A percentile compares a stretch with the other conserved stretches of the same genome.
Evolutionary conservation across 2,329 filamentous ascomycete species (phyloP).

Genomic region (Exophiala calicioides): DNA sequence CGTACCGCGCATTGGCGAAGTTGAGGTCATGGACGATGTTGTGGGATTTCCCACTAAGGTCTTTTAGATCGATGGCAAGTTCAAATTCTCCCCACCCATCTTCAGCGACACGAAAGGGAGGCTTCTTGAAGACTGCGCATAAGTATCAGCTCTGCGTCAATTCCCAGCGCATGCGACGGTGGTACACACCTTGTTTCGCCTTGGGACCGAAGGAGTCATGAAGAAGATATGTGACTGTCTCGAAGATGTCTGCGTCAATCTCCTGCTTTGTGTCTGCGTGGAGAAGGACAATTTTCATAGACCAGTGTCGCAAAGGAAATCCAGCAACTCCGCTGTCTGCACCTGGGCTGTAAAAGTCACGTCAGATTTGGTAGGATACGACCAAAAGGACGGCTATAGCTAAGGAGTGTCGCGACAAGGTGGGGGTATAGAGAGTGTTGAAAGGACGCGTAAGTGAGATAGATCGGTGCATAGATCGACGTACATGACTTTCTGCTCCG

Average conservation of each 20-base stretch:
- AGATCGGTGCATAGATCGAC: slow-evolving; percentile 40
- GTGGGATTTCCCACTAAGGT: slow-evolving; percentile 78
- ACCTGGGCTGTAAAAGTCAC: slow-evolving; percentile 55
- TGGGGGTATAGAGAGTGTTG: background rate
- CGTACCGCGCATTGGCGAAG: slow-evolving; percentile 79
- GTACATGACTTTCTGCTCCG: slow-evolving; percentile 86
- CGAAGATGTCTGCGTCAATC: slow-evolving; percentile 84
- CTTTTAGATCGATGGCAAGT: slow-evolving; percentile 80
- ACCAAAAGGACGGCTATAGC: background rate
- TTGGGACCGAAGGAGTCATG: slow-evolving; percentile 90
- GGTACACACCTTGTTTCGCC: slow-evolving; percentile 71
- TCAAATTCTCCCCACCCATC: slow-evolving; percentile 99
- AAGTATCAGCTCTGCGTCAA: background rate
- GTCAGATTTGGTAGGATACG: slow-evolving; percentile 9
- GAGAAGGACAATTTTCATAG: slow-evolving; percentile 77
- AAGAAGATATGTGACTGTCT: slow-evolving; percentile 88
- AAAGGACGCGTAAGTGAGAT: background rate
- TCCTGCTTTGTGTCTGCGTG: slow-evolving; percentile 63
- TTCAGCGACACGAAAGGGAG: slow-evolving; percentile 87
- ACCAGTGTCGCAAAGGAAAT: slow-evolving; percentile 92
- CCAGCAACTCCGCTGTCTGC: slow-evolving; percentile 80
- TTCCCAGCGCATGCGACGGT: slow-evolving; percentile 3
- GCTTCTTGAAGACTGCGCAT: slow-evolving; percentile 69
- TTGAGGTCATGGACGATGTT: slow-evolving; percentile 85
- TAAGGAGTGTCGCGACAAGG: background rate